phyloP scores from a whole-genome alignment of 257 asterid species.

The Solanum lignicaule region DNA sequence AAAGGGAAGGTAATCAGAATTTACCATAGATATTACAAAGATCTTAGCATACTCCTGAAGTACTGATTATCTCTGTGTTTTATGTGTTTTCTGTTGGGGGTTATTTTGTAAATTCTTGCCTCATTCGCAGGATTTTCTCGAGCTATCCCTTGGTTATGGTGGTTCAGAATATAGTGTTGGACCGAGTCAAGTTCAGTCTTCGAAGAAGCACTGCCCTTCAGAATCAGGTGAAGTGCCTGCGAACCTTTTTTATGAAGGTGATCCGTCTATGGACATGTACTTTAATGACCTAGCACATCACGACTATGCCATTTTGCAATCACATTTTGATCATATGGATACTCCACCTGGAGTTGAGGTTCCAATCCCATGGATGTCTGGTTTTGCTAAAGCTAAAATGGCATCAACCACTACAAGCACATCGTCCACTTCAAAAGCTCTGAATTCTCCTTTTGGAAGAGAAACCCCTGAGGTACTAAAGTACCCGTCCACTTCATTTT shows the following conservation, averaged over 20 bases:
- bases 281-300: neutral
- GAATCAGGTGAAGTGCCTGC: constrained; percentile 15
- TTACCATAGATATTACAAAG: neutral
- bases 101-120: neutral
- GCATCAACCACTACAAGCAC: neutral
- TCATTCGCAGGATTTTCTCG: constrained; percentile 29
- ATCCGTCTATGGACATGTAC: constrained; percentile 40
- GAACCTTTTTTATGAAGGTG: constrained; percentile 27
- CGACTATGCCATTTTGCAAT: neutral
- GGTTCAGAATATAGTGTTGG: constrained; percentile 16
- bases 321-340: constrained; percentile 9
- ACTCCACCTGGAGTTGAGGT: constrained; percentile 11
- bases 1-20: constrained; percentile 57
- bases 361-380: constrained; percentile 4
- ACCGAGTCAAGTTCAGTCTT: constrained; percentile 10
- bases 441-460: neutral
- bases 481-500: neutral
- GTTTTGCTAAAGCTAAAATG: neutral
- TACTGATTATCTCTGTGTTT: neutral
- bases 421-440: neutral
- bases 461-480: neutral
- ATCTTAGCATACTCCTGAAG: neutral
- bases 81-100: neutral
- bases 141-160: constrained; percentile 21
- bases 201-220: constrained; percentile 19